A percentile compares a stretch with the other conserved stretches of the same genome.
Conservation (phyloP, 148 eudicot genomes). For the Nyssa sinensis region DNA sequence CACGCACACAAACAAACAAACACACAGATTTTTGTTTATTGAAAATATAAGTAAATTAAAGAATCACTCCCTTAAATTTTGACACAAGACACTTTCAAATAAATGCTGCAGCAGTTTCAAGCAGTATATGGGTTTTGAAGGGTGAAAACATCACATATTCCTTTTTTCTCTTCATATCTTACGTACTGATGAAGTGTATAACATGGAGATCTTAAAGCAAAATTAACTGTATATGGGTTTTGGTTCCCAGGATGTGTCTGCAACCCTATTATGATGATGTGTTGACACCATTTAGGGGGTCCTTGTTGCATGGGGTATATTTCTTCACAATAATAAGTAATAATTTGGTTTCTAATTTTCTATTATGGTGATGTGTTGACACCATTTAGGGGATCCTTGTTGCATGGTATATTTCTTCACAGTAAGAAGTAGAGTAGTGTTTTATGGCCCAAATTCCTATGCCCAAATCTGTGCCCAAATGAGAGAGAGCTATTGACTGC, state of each 20-base stretch:
- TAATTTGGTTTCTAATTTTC: too few species aligned
- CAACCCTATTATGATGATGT: background rate
- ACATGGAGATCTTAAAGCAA: too few species aligned
- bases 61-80: background rate
- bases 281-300: background rate
- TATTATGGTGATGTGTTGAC: too few species aligned
- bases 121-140: constrained; percentile 15
- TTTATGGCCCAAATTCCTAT: too few species aligned
- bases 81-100: background rate
- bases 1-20: too few species aligned
- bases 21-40: background rate
- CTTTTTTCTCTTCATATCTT: background rate
- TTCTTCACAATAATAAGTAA: too few species aligned
- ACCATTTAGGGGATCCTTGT: too few species aligned
- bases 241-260: background rate
- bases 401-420: background rate
- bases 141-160: constrained; percentile 10
- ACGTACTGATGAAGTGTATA: background rate
- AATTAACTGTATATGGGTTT: background rate
- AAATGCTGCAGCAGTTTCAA: constrained; percentile 21
- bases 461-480: too few species aligned
- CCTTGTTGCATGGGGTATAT: too few species aligned
- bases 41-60: background rate
- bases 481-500: too few species aligned
- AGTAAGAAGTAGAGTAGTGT: too few species aligned